Evolutionary conservation across 129 eudicot genomes (phyloP).

Genomic region (Escallonia herrerae): DNA sequence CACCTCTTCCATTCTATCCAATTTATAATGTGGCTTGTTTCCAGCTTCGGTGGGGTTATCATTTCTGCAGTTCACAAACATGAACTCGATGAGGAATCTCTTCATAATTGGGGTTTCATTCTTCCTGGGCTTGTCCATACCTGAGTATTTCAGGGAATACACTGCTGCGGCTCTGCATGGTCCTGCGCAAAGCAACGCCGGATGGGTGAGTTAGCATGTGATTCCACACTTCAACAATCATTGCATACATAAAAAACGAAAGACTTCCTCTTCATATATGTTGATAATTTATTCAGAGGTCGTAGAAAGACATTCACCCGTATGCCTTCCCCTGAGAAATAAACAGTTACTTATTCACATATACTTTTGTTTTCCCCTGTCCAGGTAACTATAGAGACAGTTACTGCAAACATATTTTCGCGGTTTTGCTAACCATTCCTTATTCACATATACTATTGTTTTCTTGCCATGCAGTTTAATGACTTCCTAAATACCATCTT

Average conservation of each 20-base stretch:
- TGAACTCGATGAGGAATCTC: conserved; percentile 99
- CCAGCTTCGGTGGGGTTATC: conserved; percentile 95
- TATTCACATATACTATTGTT: not conserved
- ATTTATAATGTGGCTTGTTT: not conserved
- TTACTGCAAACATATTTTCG: too few species aligned
- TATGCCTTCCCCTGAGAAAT: too few species aligned
- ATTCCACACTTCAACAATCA: too few species aligned
- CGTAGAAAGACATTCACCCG: too few species aligned
- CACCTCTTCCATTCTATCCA: not conserved
- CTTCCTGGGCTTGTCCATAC: conserved; percentile 93
- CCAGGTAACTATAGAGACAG: too few species aligned
- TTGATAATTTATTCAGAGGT: too few species aligned
- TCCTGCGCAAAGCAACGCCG: conserved; percentile 86
- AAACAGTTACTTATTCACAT: not conserved
- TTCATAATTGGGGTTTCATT: conserved; percentile 87
- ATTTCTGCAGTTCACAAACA: conserved; percentile 94
- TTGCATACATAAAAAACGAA: too few species aligned
- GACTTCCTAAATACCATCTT: conserved; percentile 92
- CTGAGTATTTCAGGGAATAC: conserved; percentile 74
- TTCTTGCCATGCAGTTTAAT: conserved; percentile 60
- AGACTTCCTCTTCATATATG: too few species aligned
- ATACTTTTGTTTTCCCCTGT: not conserved
- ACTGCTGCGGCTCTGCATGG: conserved; percentile 43
- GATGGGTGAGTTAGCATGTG: conserved; percentile 64
- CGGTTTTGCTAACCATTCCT: too few species aligned